Evolutionary conservation across 75 land plant species (phyloP), one percentile per base, ranked within the genome.

Genomic region (Picea sitchensis): DNA sequence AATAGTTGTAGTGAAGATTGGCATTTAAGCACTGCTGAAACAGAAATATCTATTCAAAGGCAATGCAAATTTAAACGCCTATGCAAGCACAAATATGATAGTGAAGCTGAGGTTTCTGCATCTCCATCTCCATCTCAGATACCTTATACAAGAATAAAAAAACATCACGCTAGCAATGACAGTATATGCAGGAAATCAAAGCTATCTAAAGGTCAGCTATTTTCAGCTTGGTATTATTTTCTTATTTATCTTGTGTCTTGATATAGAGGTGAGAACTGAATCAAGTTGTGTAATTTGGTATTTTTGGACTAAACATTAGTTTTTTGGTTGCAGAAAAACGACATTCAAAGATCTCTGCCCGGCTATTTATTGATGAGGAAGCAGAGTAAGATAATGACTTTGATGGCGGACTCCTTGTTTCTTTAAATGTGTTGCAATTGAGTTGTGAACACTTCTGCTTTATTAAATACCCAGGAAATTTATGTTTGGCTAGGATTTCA

Each of bases 321-420:
- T 44, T 44, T 44, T 44, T 77, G 32, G 4, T 14, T 85, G 77
- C 82, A 92, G 94, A 84, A 73, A 80, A 88, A 51, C 76, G 67
- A 65, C 82, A 74, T 59, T 76, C 64, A 15, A 79, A 58, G 69
- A 31, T 78, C 21, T 63, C 76, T 36, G 89, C 79, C 30, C 83
- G 75, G 44, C 77, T 36, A 18, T 94, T 86, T 58, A 85, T 97
- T 81, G 98, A 97, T 58, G 96, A 95, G 73, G 99, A 97, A 85
- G 98, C 95, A 51, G 98, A 97, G 99, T 97, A 90, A 84, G 95
- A 75, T 1, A 32, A 32, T n/a, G 32, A 72, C 26, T 65, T 47
- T 69, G 73, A 41, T 44, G 47, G 8, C 73, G 15, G 7, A 41
- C 20, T 36, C 51, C 72, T 68, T 6, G 72, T n/a, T 4, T 68